Evolutionary conservation across 441 rosid genomes (phyloP).

Genomic region (Adansonia madagascariensis): DNA sequence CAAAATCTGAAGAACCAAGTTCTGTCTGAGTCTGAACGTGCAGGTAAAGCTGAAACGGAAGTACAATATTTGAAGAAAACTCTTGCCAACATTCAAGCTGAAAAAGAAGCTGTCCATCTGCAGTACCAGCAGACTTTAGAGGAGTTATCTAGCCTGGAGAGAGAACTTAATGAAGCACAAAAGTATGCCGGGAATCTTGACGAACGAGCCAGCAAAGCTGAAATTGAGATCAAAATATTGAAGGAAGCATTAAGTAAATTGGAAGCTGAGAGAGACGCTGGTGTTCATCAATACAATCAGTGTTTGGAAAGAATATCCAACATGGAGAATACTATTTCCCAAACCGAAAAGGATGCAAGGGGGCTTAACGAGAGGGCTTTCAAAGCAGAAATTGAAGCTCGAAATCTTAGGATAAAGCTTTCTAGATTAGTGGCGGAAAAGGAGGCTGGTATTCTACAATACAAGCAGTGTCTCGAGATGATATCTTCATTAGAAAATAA

Average conservation of each 20-base stretch:
- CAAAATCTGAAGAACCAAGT: conserved; percentile 33
- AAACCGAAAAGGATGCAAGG: conserved; percentile 41
- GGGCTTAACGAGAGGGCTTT: conserved; percentile 41
- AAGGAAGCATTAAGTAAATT: conserved; percentile 56
- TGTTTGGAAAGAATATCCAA: conserved; percentile 51
- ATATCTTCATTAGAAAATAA: conserved; percentile 66
- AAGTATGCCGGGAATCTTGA: conserved; percentile 50
- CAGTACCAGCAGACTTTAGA: conserved; percentile 57
- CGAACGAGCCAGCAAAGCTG: conserved; percentile 64
- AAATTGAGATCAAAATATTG: conserved; percentile 55
- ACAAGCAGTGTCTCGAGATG: conserved; percentile 57
- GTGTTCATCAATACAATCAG: conserved; percentile 51
- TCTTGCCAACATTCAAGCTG: conserved; percentile 55
- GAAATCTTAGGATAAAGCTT: conserved; percentile 56
- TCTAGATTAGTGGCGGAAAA: conserved; percentile 54
- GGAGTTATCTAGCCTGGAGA: conserved; percentile 51
- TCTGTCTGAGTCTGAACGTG: conserved; percentile 39
- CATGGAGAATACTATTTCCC: conserved; percentile 45
- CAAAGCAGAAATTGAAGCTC: conserved; percentile 57
- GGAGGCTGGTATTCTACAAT: conserved; percentile 51
- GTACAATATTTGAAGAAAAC: conserved; percentile 49
- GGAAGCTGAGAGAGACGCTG: conserved; percentile 59
- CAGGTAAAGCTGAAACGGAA: conserved; percentile 51
- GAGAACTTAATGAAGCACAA: conserved; percentile 47
- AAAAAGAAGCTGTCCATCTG: conserved; percentile 55